Percentiles rank a stretch among this genome's conserved stretches.
Evolutionary conservation across 1,284 basidiomycete genomes (phyloP).

Genomic region (Boletus austroedulis): DNA sequence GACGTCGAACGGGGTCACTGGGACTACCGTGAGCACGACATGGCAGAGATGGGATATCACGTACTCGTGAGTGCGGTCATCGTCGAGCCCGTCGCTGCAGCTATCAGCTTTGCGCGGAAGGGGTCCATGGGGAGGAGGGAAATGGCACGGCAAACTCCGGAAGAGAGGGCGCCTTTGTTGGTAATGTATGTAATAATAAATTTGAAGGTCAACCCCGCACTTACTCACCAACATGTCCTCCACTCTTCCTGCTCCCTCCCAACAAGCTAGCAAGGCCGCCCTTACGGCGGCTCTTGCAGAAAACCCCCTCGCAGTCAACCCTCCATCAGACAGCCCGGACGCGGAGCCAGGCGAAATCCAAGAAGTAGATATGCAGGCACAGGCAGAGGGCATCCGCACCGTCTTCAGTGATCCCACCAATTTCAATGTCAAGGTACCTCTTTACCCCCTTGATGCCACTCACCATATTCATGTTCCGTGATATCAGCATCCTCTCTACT

Average conservation of each 20-base stretch:
- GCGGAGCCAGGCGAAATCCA: constrained; percentile 73
- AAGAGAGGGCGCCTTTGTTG: background rate
- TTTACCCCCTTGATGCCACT: background rate
- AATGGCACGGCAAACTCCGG: constrained; percentile 28
- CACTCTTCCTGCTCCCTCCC: constrained; percentile 53
- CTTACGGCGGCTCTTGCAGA: constrained; percentile 67
- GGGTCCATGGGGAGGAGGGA: constrained; percentile 52
- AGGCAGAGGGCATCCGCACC: constrained; percentile 83
- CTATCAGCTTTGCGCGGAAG: constrained; percentile 75
- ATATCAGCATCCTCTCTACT: constrained; percentile 82
- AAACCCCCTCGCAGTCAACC: constrained; percentile 39
- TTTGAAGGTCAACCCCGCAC: constrained; percentile 5
- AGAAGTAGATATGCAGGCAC: constrained; percentile 75
- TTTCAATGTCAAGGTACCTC: constrained; percentile 86
- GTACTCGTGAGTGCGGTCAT: constrained; percentile 82
- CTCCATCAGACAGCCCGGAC: constrained; percentile 39
- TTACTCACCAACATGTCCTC: constrained; percentile 24
- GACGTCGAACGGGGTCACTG: constrained; percentile 95
- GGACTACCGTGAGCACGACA: constrained; percentile 4
- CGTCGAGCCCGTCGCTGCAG: constrained; percentile 77
- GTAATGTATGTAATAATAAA: constrained; percentile 1
- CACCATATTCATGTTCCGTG: constrained; percentile 9
- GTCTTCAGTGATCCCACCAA: constrained; percentile 85
- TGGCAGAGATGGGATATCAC: background rate
- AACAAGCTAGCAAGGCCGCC: constrained; percentile 72